Base-by-base conservation (phyloP, 116 monocot genomes). In the Posidonia oceanica region DNA sequence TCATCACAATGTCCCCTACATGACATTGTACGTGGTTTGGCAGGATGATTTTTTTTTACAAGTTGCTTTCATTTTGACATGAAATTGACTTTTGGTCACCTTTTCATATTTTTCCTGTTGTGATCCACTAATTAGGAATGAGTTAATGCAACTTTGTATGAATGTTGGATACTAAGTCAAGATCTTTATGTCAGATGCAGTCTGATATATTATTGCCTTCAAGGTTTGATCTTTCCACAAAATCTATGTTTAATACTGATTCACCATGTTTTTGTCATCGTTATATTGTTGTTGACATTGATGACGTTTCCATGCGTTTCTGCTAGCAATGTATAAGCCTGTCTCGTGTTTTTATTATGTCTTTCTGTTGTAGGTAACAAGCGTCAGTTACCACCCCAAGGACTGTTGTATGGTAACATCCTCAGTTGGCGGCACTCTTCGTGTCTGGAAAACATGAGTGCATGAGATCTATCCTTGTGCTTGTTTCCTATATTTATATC, bases 381-480 rank as follows among this genome's bases (percentile, higher is more conserved):
- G 96, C 68, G 91, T 96, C 69, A 89, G 80, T 72, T 91, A 91
- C 60, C 96, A 96, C 66, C 91, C 96, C 10, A 91, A 91, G 64
- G 88, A 91, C 22, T 67, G 76, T 44, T 96, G 88, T 67, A 91
- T 91, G 96, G 2, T 96, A 40, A 96, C 91, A 39, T 91, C 91
- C 20, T 96, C 91, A 23, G 88, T 96, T 0, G 96, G 91, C 75
- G 89, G 96, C 69, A 96, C 91, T 0, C 64, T 96, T 39, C 80
- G 88, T 17, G 76, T 91, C 37, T 96, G 96, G 96, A 96, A 80
- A 74, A 48, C 69, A 39, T 85, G 80, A 79, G 20, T 42, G 10
- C 2, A 37, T 63, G 63, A 42, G 42, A 42, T 42, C 0, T 29
- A 29, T 29, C 29, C 29, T 29, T 29, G 29, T 29, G 29, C 1